Evolutionary conservation across 495 filamentous ascomycete genomes (phyloP).

Genomic region (Lophiostoma macrostomum): DNA sequence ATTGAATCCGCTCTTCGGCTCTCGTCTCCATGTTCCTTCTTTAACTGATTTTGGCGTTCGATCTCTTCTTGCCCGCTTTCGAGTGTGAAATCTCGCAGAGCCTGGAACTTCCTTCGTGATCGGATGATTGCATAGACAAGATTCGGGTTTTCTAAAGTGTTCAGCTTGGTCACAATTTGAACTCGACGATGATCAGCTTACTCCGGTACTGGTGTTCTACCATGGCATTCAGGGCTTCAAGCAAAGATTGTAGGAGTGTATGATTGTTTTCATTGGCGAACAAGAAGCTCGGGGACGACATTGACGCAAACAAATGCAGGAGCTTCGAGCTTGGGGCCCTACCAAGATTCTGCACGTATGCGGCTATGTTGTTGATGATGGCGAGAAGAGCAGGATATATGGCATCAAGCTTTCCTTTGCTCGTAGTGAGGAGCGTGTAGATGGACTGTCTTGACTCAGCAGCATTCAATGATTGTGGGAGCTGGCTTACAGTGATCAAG

Average conservation of each 20-base stretch:
- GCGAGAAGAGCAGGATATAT: constrained; percentile 91
- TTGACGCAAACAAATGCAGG: constrained; percentile 84
- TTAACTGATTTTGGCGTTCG: constrained; percentile 68
- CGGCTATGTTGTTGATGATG: constrained; percentile 87
- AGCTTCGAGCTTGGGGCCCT: constrained; percentile 74
- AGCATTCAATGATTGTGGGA: neutral
- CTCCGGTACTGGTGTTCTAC: constrained; percentile 88
- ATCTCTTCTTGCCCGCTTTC: constrained; percentile 94
- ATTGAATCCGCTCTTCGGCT: constrained; percentile 57
- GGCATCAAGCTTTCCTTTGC: constrained; percentile 84
- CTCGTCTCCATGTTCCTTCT: constrained; percentile 61
- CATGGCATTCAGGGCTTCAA: constrained; percentile 89
- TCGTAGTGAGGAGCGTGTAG: constrained; percentile 84
- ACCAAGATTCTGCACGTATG: constrained; percentile 75
- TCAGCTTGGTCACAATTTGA: neutral
- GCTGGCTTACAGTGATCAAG: constrained; percentile 71
- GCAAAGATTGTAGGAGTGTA: constrained; percentile 69
- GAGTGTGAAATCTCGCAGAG: constrained; percentile 86
- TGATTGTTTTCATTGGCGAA: constrained; percentile 95
- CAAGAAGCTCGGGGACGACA: constrained; percentile 94
- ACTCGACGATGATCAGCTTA: constrained; percentile 48
- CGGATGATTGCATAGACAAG: constrained; percentile 79
- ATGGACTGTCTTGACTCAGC: constrained; percentile 69
- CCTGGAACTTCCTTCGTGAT: constrained; percentile 80
- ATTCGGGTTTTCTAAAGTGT: constrained; percentile 57